A percentile compares a stretch with the other conserved stretches of the same genome.
Conservation (phyloP, 257 asterid species). For the Nicotiana sylvestris region DNA sequence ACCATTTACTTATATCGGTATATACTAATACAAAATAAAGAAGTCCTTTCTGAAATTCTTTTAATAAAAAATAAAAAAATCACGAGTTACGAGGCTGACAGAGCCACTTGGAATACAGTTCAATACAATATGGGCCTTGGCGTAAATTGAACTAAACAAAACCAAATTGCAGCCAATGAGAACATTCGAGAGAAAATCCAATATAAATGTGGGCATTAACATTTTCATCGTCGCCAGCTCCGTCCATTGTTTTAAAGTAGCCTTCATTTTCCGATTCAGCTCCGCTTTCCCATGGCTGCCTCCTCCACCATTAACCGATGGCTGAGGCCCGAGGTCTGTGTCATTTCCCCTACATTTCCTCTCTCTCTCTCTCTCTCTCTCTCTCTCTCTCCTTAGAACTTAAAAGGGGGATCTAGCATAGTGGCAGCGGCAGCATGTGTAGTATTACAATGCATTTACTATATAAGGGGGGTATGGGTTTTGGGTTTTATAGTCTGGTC, state of each 20-base stretch:
- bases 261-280: not conserved
- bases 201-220: not conserved
- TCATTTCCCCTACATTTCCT: not conserved
- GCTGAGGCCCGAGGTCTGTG: slow-evolving; percentile 8
- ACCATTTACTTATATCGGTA: too few species aligned
- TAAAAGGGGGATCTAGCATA: not conserved
- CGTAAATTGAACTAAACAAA: not conserved
- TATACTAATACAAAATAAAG: too few species aligned
- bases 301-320: slow-evolving; percentile 4
- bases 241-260: not conserved
- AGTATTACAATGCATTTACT: not conserved
- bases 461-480: not conserved
- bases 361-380: not conserved
- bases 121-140: not conserved
- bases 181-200: not conserved
- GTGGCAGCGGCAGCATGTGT: not conserved
- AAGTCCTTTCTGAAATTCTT: not conserved
- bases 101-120: not conserved
- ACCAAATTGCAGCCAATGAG: not conserved
- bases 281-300: not conserved
- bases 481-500: not conserved
- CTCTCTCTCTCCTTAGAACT: not conserved
- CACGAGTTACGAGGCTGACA: not conserved
- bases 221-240: not conserved
- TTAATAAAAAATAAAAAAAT: not conserved